phyloP scores from a whole-genome alignment of 495 filamentous ascomycete genomes.

The Pseudevernia furfuracea region DNA sequence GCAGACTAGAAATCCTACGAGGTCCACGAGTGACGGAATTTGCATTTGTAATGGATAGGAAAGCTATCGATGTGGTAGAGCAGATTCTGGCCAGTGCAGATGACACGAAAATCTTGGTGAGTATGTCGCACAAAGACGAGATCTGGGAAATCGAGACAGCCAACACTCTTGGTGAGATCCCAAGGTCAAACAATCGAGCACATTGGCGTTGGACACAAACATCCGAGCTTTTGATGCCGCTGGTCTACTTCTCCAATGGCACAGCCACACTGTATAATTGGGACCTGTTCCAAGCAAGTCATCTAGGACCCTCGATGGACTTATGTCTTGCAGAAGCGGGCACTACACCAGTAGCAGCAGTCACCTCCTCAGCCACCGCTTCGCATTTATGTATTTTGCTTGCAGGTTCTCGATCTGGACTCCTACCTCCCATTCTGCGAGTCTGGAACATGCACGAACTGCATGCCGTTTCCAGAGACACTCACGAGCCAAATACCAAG shows the following conservation, averaged over 20 bases:
- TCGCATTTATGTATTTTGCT: background rate
- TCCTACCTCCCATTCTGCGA: background rate
- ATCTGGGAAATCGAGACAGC: constrained; percentile 7
- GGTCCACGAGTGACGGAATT: background rate
- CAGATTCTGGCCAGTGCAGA: constrained; percentile 5
- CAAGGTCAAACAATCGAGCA: background rate
- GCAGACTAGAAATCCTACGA: background rate
- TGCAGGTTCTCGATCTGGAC: background rate
- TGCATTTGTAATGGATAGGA: background rate
- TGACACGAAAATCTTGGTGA: background rate
- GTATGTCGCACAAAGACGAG: constrained; percentile 1
- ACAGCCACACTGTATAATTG: background rate
- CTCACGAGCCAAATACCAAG: background rate
- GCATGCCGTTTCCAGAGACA: background rate
- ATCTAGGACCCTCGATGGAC: background rate
- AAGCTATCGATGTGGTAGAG: background rate
- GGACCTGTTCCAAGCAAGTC: background rate
- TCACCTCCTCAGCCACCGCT: background rate
- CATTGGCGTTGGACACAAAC: background rate
- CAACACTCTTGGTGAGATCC: background rate
- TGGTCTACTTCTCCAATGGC: constrained; percentile 7
- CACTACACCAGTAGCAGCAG: background rate
- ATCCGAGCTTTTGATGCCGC: background rate
- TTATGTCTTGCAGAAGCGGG: background rate
- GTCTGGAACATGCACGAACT: background rate